Evolutionary conservation across 257 asterid species (phyloP), one percentile per base, ranked within the genome.

Genomic region (Nicotiana paniculata): DNA sequence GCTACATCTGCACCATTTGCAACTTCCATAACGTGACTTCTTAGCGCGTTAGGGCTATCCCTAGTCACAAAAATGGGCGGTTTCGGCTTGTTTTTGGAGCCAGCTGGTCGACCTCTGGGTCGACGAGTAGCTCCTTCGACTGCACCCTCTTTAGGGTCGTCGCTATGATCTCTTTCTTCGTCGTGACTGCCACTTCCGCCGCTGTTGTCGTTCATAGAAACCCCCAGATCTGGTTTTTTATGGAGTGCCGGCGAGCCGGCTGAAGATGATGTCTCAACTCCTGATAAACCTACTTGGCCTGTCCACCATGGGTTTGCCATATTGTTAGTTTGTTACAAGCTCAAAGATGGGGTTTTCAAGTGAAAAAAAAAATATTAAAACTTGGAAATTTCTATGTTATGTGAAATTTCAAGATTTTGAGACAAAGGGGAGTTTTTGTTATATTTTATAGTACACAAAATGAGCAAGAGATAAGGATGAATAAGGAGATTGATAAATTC

Each of bases 271-370:
- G 93, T 82, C 28, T 89, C 91, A 4, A 88, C 83, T 10, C 91
- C 91, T 6, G 85, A 81, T 63, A 88, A 72, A 80, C 91, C 91
- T 62, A 89, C 91, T 65, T 86, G 91, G 30, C 92, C 90, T 1
- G 91, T 85, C 95, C 95, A 91, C 93, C 95, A 91, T 83, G 88
- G 86, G 84, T 89, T 91, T 15, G 93, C 87, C 95, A 91, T 89
- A 33, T 59, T 82, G 13, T 24, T 35, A 51, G 69, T n/a, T 37
- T 26, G 21, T 80, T 11, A 5, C 1, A 30, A 58, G 33, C 69
- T 9, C 78, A 72, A 51, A 48, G 26, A 74, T 74, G n/a, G 43
- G 39, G n/a, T 75, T 26, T 51, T 48, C 61, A 21, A 58, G 82
- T 35, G 35, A 28, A 28, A 62, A 58, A 58, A 43, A 30, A 2